Conservation (phyloP, 2,329 filamentous ascomycete genomes). For the Ophiostoma sp. region DNA sequence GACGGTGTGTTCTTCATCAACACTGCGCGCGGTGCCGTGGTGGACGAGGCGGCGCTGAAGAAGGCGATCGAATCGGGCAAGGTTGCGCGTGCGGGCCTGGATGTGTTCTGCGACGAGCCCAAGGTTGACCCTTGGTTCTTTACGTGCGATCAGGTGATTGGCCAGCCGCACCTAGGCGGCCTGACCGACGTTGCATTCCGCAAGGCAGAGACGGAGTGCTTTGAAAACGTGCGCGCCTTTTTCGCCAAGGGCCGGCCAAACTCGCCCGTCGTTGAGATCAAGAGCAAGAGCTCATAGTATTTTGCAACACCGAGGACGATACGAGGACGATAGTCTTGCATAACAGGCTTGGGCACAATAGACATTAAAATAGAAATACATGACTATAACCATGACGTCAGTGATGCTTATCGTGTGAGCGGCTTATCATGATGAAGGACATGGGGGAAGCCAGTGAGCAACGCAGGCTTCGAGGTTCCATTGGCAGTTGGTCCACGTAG, state of each 20-base stretch:
- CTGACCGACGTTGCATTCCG: slow-evolving; percentile 48
- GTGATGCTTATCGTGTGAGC: too few relatives aligned
- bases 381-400: too few relatives aligned
- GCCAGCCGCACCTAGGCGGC: slow-evolving; percentile 64
- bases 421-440: too few relatives aligned
- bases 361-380: too few relatives aligned
- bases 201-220: slow-evolving; percentile 19
- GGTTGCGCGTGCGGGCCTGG: slow-evolving; percentile 49
- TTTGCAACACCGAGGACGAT: too few relatives aligned
- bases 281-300: not conserved
- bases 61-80: slow-evolving; percentile 49
- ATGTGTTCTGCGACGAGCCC: slow-evolving; percentile 56
- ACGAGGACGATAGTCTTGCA: too few relatives aligned
- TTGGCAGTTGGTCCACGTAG: too few relatives aligned
- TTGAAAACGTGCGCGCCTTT: slow-evolving; percentile 18
- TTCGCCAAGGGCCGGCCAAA: slow-evolving; percentile 20
- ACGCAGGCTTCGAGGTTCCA: too few relatives aligned
- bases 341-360: too few relatives aligned
- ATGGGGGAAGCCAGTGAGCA: too few relatives aligned
- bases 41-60: slow-evolving; percentile 52
- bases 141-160: slow-evolving; percentile 52
- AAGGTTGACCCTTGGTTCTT: slow-evolving; percentile 56
- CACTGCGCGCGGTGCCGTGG: slow-evolving; percentile 51
- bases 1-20: slow-evolving; percentile 53
- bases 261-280: slow-evolving; percentile 20